phyloP scores from a whole-genome alignment of 108 stramenopile genomes.

The Cyclotella sp. region DNA sequence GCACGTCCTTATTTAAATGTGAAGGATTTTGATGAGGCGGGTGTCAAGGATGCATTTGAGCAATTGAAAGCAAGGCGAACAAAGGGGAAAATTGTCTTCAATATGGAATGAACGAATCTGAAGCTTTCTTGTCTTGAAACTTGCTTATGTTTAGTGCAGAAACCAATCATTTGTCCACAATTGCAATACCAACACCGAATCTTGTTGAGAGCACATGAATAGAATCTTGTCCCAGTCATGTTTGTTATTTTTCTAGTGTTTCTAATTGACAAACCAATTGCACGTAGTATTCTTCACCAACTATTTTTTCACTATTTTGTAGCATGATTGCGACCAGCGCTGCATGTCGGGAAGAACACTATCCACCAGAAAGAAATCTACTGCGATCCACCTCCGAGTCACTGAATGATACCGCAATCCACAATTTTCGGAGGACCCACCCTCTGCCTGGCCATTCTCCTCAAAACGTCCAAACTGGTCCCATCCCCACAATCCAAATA shows the following conservation, averaged over 20 bases:
- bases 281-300: no score
- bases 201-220: no score
- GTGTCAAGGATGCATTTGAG: slow-evolving; percentile 41
- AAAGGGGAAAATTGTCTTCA: slow-evolving; percentile 57
- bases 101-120: slow-evolving; percentile 13
- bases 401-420: slow-evolving; percentile 41
- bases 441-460: slow-evolving; percentile 66
- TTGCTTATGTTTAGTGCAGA: no score
- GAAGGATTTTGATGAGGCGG: slow-evolving; percentile 41
- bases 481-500: slow-evolving; percentile 38
- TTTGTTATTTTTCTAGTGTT: no score
- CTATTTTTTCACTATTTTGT: no score
- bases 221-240: no score
- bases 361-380: no score
- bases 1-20: slow-evolving; percentile 23
- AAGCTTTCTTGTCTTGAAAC: neutral
- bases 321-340: neutral
- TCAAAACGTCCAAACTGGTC: slow-evolving; percentile 46
- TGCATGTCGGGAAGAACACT: no score
- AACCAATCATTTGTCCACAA: no score
- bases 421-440: slow-evolving; percentile 66
- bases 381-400: neutral
- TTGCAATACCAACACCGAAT: no score
- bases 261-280: no score
- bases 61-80: slow-evolving; percentile 44